Conservation (phyloP, 768 basidiomycete genomes). For the Tephrocybe sp. region DNA sequence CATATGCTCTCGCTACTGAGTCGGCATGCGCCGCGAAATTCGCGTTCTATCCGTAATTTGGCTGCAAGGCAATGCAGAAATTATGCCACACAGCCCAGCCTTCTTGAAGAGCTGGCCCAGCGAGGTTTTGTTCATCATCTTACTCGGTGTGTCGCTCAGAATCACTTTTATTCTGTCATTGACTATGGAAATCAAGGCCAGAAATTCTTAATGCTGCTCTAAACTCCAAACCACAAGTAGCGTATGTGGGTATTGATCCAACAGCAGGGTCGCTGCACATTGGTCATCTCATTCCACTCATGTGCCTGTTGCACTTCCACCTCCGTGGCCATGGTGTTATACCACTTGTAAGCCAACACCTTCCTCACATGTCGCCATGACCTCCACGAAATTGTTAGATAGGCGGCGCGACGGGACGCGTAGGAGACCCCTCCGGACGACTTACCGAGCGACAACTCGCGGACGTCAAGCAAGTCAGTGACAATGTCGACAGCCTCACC, state of each 20-base stretch:
- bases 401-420: constrained; percentile 93
- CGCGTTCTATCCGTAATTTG: constrained; percentile 1
- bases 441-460: constrained; percentile 75
- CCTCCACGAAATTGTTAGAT: constrained; percentile 51
- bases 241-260: constrained; percentile 92
- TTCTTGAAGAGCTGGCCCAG: constrained; percentile 40
- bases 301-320: constrained; percentile 86
- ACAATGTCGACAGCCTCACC: constrained; percentile 65
- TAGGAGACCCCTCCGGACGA: constrained; percentile 95
- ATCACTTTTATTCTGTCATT: constrained; percentile 3
- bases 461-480: constrained; percentile 51
- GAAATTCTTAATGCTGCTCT: constrained; percentile 38
- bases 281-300: constrained; percentile 88
- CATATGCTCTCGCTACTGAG: constrained; percentile 12
- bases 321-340: constrained; percentile 80
- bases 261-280: constrained; percentile 89
- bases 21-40: constrained; percentile 4
- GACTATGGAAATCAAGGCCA: constrained; percentile 28
- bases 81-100: constrained; percentile 11
- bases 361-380: not conserved
- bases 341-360: constrained; percentile 62
- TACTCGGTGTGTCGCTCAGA: constrained; percentile 31
- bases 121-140: constrained; percentile 49
- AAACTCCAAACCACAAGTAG: constrained; percentile 39
- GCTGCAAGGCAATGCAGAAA: not conserved